Evolutionary conservation across 768 basidiomycete genomes (phyloP).

Genomic region (Termitomyces titanicus): DNA sequence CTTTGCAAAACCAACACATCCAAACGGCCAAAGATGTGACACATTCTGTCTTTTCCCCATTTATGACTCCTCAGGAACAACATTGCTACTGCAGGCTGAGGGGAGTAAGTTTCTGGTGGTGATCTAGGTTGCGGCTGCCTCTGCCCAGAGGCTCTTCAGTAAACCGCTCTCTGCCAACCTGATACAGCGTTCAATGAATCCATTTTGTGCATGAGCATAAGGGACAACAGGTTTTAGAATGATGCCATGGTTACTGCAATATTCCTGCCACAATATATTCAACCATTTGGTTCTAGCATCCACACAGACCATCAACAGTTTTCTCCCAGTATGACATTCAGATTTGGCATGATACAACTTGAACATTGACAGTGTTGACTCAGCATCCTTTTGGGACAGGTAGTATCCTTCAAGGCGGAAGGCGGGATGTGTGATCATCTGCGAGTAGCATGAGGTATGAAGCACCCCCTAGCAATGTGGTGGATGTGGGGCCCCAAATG

Average conservation of each 20-base stretch:
- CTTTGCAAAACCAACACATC: not conserved
- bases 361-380: too few species aligned
- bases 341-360: too few species aligned
- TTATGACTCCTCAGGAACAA: not conserved
- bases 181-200: not conserved
- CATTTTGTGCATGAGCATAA: not conserved
- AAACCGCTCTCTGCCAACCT: not conserved
- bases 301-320: not conserved
- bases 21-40: not conserved
- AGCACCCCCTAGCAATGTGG: too few species aligned
- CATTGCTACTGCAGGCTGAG: not conserved
- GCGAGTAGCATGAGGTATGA: too few species aligned
- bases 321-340: too few species aligned
- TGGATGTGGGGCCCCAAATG: too few species aligned
- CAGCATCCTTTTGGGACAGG: too few species aligned
- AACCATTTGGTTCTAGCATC: not conserved
- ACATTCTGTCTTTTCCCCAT: not conserved
- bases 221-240: not conserved
- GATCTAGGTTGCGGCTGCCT: not conserved
- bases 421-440: too few species aligned
- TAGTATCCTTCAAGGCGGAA: too few species aligned
- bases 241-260: not conserved
- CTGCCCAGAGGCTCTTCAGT: not conserved
- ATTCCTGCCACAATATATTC: not conserved
- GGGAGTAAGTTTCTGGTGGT: not conserved